Percentiles rank a stretch among this genome's conserved stretches.
Evolutionary conservation across 805 yeast species (phyloP).

Genomic region (Yarrowia deformans): DNA sequence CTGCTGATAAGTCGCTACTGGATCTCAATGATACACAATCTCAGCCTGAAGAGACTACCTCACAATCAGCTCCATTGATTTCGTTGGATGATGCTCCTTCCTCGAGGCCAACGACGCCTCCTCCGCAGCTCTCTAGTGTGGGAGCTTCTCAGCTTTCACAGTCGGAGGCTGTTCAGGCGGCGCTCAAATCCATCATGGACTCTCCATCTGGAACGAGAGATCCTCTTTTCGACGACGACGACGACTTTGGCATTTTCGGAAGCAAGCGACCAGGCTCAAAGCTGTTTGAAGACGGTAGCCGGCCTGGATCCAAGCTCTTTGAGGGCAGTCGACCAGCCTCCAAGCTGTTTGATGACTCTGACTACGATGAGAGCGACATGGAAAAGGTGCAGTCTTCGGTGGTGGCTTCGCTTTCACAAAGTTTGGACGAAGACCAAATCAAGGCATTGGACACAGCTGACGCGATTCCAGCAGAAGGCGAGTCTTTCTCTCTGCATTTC

Average conservation of each 20-base stretch:
- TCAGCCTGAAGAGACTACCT: conserved; percentile 2
- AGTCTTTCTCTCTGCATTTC: conserved; percentile 51
- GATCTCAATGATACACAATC: conserved; percentile 25
- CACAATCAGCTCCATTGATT: conserved; percentile 14
- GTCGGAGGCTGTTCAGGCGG: conserved; percentile 70
- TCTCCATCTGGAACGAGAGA: conserved; percentile 40
- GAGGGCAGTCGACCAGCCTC: conserved; percentile 14
- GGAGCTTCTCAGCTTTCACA: conserved; percentile 49
- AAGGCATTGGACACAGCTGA: conserved; percentile 30
- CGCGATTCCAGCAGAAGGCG: conserved; percentile 29
- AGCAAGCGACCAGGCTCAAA: neutral
- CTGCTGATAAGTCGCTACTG: neutral
- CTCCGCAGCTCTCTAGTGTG: conserved; percentile 28
- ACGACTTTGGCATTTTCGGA: conserved; percentile 22
- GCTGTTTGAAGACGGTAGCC: conserved; percentile 3
- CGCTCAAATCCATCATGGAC: conserved; percentile 62
- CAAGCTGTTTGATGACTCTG: conserved; percentile 36
- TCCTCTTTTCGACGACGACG: conserved; percentile 33
- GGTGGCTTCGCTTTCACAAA: conserved; percentile 22
- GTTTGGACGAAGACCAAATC: conserved; percentile 29
- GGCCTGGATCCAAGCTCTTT: conserved; percentile 4
- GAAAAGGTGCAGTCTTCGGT: conserved; percentile 16
- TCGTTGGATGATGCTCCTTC: conserved; percentile 12
- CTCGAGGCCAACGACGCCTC: conserved; percentile 9
- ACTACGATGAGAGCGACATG: conserved; percentile 21